Conservation (phyloP, 2,329 filamentous ascomycete species). For the Ceratocystis cubensis region DNA sequence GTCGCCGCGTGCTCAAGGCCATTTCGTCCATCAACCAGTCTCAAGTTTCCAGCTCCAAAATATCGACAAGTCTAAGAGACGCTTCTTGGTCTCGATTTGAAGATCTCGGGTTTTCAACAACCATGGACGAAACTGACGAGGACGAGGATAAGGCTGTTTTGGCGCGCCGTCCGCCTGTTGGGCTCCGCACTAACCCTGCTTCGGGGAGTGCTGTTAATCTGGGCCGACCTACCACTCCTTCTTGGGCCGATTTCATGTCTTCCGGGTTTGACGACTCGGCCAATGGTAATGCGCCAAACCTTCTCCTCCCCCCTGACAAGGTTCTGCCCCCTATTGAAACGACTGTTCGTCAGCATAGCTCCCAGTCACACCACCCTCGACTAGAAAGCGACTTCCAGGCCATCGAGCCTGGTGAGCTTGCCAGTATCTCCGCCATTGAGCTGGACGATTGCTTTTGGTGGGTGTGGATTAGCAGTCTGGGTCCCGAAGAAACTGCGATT, state of each 20-base stretch:
- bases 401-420: slow-evolving; percentile 83
- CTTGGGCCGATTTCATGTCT: slow-evolving; percentile 95
- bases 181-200: slow-evolving; percentile 52
- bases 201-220: slow-evolving; percentile 50
- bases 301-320: slow-evolving; percentile 85
- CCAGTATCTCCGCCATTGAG: slow-evolving; percentile 74
- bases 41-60: slow-evolving; percentile 55
- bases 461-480: slow-evolving; percentile 97
- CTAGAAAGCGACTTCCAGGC: slow-evolving; percentile 50
- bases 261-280: slow-evolving; percentile 77
- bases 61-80: slow-evolving; percentile 62
- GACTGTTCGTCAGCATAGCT: slow-evolving; percentile 62
- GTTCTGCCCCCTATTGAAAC: slow-evolving; percentile 72
- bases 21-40: slow-evolving; percentile 86
- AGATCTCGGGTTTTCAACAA: slow-evolving; percentile 76
- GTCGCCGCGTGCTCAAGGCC: slow-evolving; percentile 73
- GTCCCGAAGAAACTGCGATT: slow-evolving; percentile 71
- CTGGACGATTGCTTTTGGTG: slow-evolving; percentile 98
- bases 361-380: slow-evolving; percentile 66
- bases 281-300: slow-evolving; percentile 41
- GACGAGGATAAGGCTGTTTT: slow-evolving; percentile 46
- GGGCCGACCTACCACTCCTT: slow-evolving; percentile 82
- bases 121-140: slow-evolving; percentile 54
- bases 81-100: slow-evolving; percentile 96
- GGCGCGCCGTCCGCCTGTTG: slow-evolving; percentile 29